These are phyloP conservation scores for Kluyveromyces siamensis DNA, from an alignment of 805 yeast species.

Conservation along the genomic window DNA sequence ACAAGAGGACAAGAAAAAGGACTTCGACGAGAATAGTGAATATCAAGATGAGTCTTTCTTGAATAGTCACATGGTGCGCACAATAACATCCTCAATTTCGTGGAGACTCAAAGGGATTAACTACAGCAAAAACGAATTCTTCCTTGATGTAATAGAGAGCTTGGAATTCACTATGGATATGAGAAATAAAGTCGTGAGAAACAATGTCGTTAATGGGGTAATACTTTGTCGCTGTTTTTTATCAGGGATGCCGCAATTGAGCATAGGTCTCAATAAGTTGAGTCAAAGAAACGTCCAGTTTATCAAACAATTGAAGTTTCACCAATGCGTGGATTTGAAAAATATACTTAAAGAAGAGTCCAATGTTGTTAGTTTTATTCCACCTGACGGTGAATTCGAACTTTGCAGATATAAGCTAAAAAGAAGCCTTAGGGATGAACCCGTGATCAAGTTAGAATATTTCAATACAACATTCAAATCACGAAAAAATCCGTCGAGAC, in stretches of 20 bases:
- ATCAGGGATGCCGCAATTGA: constrained; percentile 83
- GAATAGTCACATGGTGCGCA: constrained; percentile 65
- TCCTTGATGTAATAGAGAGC: constrained; percentile 74
- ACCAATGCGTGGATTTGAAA: constrained; percentile 77
- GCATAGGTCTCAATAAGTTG: constrained; percentile 66
- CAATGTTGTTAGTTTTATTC: constrained; percentile 54
- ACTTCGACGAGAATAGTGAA: not conserved
- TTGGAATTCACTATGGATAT: constrained; percentile 60
- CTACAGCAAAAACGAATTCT: constrained; percentile 84
- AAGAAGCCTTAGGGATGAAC: constrained; percentile 28
- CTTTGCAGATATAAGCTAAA: constrained; percentile 35
- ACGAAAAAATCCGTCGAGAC: constrained; percentile 10
- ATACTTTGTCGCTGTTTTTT: constrained; percentile 66
- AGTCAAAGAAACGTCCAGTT: constrained; percentile 33
- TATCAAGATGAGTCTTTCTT: constrained; percentile 31
- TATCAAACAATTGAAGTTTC: constrained; percentile 68
- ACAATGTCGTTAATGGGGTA: constrained; percentile 63
- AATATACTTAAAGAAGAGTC: constrained; percentile 41
- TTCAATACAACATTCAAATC: constrained; percentile 19
- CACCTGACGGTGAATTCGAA: constrained; percentile 83
- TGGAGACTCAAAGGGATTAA: constrained; percentile 92
- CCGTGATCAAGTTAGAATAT: constrained; percentile 28
- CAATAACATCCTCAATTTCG: constrained; percentile 68
- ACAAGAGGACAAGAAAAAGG: constrained; percentile 2
- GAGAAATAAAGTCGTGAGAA: constrained; percentile 49